Base-by-base conservation (phyloP, 495 filamentous ascomycete species). In the Penicillium desertorum region DNA sequence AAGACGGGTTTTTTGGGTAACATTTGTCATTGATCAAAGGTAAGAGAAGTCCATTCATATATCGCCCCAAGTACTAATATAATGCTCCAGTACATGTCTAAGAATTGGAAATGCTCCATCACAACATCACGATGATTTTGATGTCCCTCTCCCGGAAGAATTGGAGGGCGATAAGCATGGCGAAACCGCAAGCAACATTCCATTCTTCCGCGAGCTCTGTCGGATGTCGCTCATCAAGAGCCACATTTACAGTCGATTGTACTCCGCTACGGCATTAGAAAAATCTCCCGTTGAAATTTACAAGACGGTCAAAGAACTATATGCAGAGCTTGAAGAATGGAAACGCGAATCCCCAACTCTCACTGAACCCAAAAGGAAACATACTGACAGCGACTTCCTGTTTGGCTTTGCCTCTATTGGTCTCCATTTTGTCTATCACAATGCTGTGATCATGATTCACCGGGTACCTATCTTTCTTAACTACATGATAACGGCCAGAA, bases 1-100 rank as follows among this genome's bases (percentile, higher is more conserved):
- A 42, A 94, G 91, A 75, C 83, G 94, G 55, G 93, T 97, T 16
- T 98, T 97, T 67, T 98, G 94, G 94, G 95, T 97, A 59, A 90
- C 88, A 5, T 98, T 96, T 67, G 86, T 95, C 69, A 71, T 98
- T 39, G 94, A 98, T 65, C 94, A 96, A 73, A 93, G 96, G 83
- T 86, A 62, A 64, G 69, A 54, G 51, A 25, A 19, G 19, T 19
- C 22, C 12, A 7, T 12, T 36, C 5, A 37, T 14, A 42, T 16
- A 32, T 27, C 0, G 16, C 22, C 44, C 8, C 27, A 14, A 41
- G 30, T 6, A 34, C 36, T 17, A 43, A 37, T 45, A 34, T n/a
- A 44, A 59, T 16, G 44, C 52, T 64, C 7, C 34, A 86, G 83
- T 64, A 83, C 95, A 58, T 96, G 91, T 67, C 81, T 98, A 29